Conservation (phyloP, 371 early-diverging fungal genomes). For the Mucor racemosus region DNA sequence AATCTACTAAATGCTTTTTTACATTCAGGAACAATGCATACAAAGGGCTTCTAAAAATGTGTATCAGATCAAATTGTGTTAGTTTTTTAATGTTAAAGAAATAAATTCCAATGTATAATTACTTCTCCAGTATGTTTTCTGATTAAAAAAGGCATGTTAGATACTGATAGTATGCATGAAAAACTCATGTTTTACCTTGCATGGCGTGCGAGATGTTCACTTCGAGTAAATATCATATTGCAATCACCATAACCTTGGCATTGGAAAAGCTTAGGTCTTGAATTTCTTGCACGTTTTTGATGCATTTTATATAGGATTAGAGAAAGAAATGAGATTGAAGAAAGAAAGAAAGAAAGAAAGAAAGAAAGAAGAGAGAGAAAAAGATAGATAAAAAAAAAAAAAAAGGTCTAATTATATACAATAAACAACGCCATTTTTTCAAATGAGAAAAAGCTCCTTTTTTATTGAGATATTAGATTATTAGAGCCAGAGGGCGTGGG, state of each 20-base stretch:
- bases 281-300: constrained; percentile 21
- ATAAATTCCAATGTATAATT: constrained; percentile 3
- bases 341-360: constrained; percentile 9
- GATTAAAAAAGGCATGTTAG: background rate
- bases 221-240: constrained; percentile 65
- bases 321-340: background rate
- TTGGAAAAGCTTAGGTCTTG: constrained; percentile 57
- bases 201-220: constrained; percentile 66
- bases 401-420: background rate
- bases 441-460: constrained; percentile 14
- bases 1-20: constrained; percentile 62
- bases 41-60: constrained; percentile 51
- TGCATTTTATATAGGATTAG: constrained; percentile 1
- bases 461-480: constrained; percentile 9
- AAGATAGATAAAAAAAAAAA: too few relatives aligned
- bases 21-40: constrained; percentile 59
- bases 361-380: constrained; percentile 19
- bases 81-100: background rate
- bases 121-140: constrained; percentile 70
- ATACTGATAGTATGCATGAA: background rate
- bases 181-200: constrained; percentile 43
- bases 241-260: constrained; percentile 67
- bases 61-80: background rate
- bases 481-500: constrained; percentile 5
- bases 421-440: constrained; percentile 5